A percentile compares a stretch with the other conserved stretches of the same genome.
These are phyloP conservation scores for Rostrohypoxylon terebratum DNA, from an alignment of 495 filamentous ascomycete genomes.

Conservation along the genomic window DNA sequence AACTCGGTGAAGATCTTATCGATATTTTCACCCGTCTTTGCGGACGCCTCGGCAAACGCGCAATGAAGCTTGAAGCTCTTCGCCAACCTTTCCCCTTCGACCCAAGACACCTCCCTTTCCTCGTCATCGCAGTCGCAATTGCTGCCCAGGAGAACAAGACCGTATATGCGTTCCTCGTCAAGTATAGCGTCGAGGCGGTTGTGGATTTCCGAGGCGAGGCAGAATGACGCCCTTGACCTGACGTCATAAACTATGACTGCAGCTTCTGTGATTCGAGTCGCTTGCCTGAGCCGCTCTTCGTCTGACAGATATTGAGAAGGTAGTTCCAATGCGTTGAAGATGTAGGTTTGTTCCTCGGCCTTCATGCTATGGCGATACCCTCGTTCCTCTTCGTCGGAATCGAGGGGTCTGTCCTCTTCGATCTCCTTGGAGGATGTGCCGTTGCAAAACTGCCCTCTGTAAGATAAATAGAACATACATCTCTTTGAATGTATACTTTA, in stretches of 20 bases:
- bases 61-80: slow-evolving; percentile 44
- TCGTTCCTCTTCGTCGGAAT: slow-evolving; percentile 48
- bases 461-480: slow-evolving; percentile 7
- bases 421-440: slow-evolving; percentile 42
- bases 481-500: slow-evolving; percentile 29
- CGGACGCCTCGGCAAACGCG: slow-evolving; percentile 55
- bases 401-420: slow-evolving; percentile 34
- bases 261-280: slow-evolving; percentile 56
- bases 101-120: slow-evolving; percentile 46
- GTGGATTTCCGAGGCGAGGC: slow-evolving; percentile 44
- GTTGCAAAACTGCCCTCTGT: slow-evolving; percentile 48
- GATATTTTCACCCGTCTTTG: slow-evolving; percentile 54
- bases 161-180: slow-evolving; percentile 44
- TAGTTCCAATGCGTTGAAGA: slow-evolving; percentile 56
- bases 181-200: slow-evolving; percentile 49
- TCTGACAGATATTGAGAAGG: slow-evolving; percentile 49
- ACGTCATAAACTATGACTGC: slow-evolving; percentile 57
- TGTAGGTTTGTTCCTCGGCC: slow-evolving; percentile 49
- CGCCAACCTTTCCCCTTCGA: slow-evolving; percentile 44
- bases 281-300: slow-evolving; percentile 52
- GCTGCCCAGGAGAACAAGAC: slow-evolving; percentile 54
- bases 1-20: slow-evolving; percentile 48
- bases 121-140: slow-evolving; percentile 48
- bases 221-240: slow-evolving; percentile 50
- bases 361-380: slow-evolving; percentile 51